Evolutionary conservation across 805 yeast genomes (phyloP).

Genomic region (Yamadazyma nakazawae): DNA sequence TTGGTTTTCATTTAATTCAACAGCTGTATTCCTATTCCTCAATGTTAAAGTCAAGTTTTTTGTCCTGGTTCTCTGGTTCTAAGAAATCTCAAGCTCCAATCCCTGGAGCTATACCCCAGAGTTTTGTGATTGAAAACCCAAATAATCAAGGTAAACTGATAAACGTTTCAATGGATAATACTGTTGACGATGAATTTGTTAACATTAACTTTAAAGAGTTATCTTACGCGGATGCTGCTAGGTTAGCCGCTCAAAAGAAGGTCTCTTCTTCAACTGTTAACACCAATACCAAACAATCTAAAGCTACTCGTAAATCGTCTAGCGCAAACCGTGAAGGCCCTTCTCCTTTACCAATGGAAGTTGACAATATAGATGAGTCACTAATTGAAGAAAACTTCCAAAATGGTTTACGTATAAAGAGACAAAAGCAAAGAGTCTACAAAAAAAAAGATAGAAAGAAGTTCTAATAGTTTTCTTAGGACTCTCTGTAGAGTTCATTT

Average conservation of each 20-base stretch:
- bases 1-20: neutral
- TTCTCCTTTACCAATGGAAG: neutral
- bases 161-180: conserved; percentile 34
- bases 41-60: conserved; percentile 19
- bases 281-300: neutral
- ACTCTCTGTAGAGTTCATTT: no score
- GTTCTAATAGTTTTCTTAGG: neutral
- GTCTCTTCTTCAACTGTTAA: neutral
- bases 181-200: conserved; percentile 27
- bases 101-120: conserved; percentile 20
- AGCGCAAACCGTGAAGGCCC: neutral
- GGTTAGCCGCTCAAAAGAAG: neutral
- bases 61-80: conserved; percentile 11
- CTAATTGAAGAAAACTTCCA: neutral
- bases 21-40: neutral
- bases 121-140: conserved; percentile 25
- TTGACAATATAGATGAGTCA: neutral
- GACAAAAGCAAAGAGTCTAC: conserved; percentile 6
- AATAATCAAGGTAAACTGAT: conserved; percentile 22
- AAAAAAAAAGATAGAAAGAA: conserved; percentile 9
- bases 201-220: conserved; percentile 34
- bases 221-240: conserved; percentile 45
- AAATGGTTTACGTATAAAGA: conserved; percentile 17
- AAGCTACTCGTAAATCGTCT: neutral
- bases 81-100: neutral